Evolutionary conservation across 176 grass and related monocot genomes (phyloP), one percentile per base, ranked within the genome.

Genomic region (Bonia amplexicaulis): DNA sequence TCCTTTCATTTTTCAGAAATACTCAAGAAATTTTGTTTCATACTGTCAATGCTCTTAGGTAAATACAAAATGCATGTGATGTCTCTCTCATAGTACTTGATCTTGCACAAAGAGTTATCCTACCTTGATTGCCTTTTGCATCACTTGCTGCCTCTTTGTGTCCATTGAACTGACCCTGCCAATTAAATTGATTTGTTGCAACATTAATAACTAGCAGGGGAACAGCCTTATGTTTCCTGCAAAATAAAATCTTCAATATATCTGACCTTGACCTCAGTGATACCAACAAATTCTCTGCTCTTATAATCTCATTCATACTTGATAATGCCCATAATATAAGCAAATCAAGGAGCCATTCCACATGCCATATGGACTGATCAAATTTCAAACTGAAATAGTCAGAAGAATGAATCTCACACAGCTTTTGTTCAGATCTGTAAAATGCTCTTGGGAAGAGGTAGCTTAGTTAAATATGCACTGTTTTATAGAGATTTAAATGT

Each of bases 281-380:
- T 59, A 82, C 80, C 74, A 95, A 77, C 55, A 95, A 83, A 68
- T 84, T 85, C 33, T 90, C 65, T 65, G 90, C 90, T 86, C 62
- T 88, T 66, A 26, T 29, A 45, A 69, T 73, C 61, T 95, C 90
- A 55, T 76, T 69, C 83, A 78, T 84, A 51, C 76, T 84, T 84
- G 85, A 42, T 67, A 95, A 82, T 48, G 90, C 90, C 90, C 93
- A 95, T 42, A 92, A 40, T 77, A 87, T 59, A 70, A 92, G 85
- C 57, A 95, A 80, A 84, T 95, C 90, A n/a, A 95, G 90, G 63
- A 92, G 78, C 88, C 90, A 95, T 80, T 95, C 93, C 26, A 63
- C 78, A 90, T 92, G 88, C 88, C 88, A 95, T 63, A 78, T 65
- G 76, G 78, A 86, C 88, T 92, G 84, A 51, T 65, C 13, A 85